Base-by-base conservation (phyloP, 257 asterid species). In the Scutellaria minor region DNA sequence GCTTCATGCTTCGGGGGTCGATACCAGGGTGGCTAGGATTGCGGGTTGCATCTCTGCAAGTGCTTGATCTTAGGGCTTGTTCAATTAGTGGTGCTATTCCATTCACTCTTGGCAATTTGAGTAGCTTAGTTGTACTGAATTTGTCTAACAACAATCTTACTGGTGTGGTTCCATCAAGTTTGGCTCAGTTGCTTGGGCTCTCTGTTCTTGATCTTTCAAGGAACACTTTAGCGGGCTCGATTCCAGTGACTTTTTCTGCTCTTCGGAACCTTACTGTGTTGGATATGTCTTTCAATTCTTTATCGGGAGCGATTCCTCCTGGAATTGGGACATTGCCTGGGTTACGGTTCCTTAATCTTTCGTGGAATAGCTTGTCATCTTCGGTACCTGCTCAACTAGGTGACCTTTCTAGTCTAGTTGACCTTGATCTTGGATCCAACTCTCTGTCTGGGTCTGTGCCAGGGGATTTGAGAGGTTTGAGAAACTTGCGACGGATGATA, bases 51-150 rank as follows among this genome's bases (percentile, higher is more conserved):
- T 72, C 94, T 11, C 85, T 92, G n/a, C 85, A 72, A 76, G 86
- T 92, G 76, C 98, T 95, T 81, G 98, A 95, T 86, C 93, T 95
- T 57, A 85, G 94, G 80, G 83, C 90, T n/a, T 90, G 96, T 56
- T 83, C 82, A 10, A 78, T 92, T 66, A 54, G 3, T 64, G 97
- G 96, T 50, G 47, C 73, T 47, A 83, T 95, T 70, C 98, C 95
- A 13, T 13, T 70, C 20, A 85, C 86, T 54, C 76, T 92, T 42
- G 97, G 98, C 64, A 90, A 89, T 77, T 89, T 87, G 84, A 92
- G 79, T 78, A 85, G 86, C 78, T 87, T 92, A 66, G 85, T 70
- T 72, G 78, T 79, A 66, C 80, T 95, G 58, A 78, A 85, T 76
- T 81, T 95, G 68, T 85, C 98, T 50, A 68, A 66, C 73, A 95